Percentiles rank a stretch among this genome's conserved stretches.
Conservation (phyloP, 2,329 filamentous ascomycete genomes). For the Nemania serpens region DNA sequence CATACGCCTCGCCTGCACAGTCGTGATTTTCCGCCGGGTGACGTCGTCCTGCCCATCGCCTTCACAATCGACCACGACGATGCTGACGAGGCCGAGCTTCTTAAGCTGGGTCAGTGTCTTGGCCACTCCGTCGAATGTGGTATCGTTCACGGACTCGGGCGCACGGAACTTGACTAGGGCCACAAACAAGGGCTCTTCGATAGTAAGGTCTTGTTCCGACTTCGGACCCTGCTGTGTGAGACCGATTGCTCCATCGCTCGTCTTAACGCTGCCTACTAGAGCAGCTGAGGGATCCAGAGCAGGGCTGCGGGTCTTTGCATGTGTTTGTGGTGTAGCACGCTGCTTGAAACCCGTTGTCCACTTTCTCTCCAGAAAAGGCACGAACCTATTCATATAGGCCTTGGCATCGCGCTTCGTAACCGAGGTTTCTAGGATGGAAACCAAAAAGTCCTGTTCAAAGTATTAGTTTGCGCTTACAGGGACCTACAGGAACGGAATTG, state of each 20-base stretch:
- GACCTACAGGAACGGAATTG: slow-evolving; percentile 4
- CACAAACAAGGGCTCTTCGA: slow-evolving; percentile 60
- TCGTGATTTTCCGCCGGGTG: slow-evolving; percentile 51
- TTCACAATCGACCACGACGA: slow-evolving; percentile 79
- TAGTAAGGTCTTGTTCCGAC: slow-evolving; percentile 52
- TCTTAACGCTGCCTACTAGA: slow-evolving; percentile 12
- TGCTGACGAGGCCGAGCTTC: slow-evolving; percentile 78
- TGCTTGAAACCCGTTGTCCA: slow-evolving; percentile 41
- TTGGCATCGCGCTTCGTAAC: slow-evolving; percentile 92
- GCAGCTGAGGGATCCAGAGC: slow-evolving; percentile 1
- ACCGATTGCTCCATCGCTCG: slow-evolving; percentile 5
- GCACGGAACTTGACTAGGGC: slow-evolving; percentile 84
- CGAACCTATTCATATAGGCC: slow-evolving; percentile 88
- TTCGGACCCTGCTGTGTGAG: slow-evolving; percentile 21
- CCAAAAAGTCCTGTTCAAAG: slow-evolving; percentile 72
- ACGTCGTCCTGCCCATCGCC: slow-evolving; percentile 41
- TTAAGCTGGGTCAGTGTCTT: slow-evolving; percentile 83
- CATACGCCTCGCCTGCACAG: slow-evolving; percentile 72
- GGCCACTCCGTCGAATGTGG: slow-evolving; percentile 74
- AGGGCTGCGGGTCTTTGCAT: slow-evolving; percentile 26
- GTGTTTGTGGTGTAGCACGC: slow-evolving; percentile 33
- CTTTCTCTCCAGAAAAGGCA: slow-evolving; percentile 42
- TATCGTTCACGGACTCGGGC: slow-evolving; percentile 71
- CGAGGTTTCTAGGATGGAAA: slow-evolving; percentile 84
- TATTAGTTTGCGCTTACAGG: slow-evolving; percentile 18